Conservation (phyloP, 768 basidiomycete genomes). For the Rhizopogon vesiculosus region DNA sequence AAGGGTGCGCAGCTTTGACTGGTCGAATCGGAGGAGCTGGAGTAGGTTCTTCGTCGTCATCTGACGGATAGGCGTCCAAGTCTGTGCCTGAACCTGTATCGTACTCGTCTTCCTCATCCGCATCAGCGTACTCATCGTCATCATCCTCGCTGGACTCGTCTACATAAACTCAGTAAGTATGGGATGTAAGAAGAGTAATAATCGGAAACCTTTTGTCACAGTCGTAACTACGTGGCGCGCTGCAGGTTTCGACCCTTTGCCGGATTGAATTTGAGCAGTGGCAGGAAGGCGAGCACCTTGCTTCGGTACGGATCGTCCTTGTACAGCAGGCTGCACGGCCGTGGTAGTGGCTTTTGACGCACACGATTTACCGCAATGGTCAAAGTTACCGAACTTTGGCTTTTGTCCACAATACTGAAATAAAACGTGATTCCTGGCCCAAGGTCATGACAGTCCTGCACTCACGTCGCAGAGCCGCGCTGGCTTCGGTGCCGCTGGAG, state of each 20-base stretch:
- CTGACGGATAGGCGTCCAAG: conserved; percentile 28
- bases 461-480: conserved; percentile 24
- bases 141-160: conserved; percentile 17
- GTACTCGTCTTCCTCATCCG: conserved; percentile 17
- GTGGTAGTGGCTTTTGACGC: conserved; percentile 40
- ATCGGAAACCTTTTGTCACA: conserved; percentile 16
- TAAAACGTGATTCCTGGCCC: conserved; percentile 12
- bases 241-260: conserved; percentile 11
- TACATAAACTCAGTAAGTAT: conserved; percentile 8
- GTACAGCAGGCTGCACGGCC: conserved; percentile 10
- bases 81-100: conserved; percentile 19
- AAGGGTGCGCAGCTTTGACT: conserved; percentile 1
- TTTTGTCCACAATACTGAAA: conserved; percentile 48
- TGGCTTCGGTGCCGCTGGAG: conserved; percentile 11
- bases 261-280: conserved; percentile 2
- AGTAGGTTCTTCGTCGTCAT: conserved; percentile 19
- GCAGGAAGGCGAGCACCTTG: conserved; percentile 10
- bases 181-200: conserved; percentile 3
- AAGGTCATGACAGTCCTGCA: conserved; percentile 19
- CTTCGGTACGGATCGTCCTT: conserved; percentile 12
- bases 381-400: conserved; percentile 54
- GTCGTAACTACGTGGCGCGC: conserved; percentile 8
- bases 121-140: conserved; percentile 15
- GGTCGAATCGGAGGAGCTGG: conserved; percentile 8
- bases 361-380: conserved; percentile 64